Evolutionary conservation across 1,284 basidiomycete genomes (phyloP), one percentile per base, ranked within the genome.

Genomic region (Cryptococcus sp.): DNA sequence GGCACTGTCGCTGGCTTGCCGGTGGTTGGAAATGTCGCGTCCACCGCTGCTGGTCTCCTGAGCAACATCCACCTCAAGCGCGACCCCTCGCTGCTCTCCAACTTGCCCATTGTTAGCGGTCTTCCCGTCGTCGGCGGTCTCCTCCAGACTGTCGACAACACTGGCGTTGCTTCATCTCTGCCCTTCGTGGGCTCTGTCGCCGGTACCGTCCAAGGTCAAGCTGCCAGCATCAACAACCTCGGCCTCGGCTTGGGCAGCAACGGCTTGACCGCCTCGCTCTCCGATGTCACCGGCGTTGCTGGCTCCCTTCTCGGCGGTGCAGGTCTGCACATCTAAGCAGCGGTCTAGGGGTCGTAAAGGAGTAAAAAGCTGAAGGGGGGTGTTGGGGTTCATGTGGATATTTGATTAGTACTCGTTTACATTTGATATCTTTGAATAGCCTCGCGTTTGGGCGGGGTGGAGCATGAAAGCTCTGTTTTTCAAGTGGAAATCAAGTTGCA

Each of bases 111-210:
- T 15, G 41, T 44, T 16, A 44, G 22, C 41, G 8, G 8, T 8
- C 52, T 58, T 20, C 57, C 52, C 3, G 47, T 58, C 44, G 52
- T 53, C 19, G 57, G 57, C 17, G 57, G 57, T 20, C 37, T 58
- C 19, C 41, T 48, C 23, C 40, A 41, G 19, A 49, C 46, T 19
- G 52, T 54, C 6, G 48, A 19, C 41, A 44, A 44, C 41, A 44
- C 16, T 17, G 17, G 20, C 40, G 26, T 29, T 10, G 26, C 26
- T 29, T 29, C 26, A 10, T 34, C 29, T 7, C 41, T 44, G 11
- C 41, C 41, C 8, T 8, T 44, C 22, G 41, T 44, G 11, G 41
- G 41, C 41, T 19, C n/a, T 22, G 41, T 44, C 41, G 41, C 41
- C 7, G 15, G 41, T 16, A 29, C 53, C 15, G 50, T 45, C 34